These are phyloP conservation scores for Trametes meyenii DNA, from an alignment of 768 basidiomycete species.

Conservation along the genomic window DNA sequence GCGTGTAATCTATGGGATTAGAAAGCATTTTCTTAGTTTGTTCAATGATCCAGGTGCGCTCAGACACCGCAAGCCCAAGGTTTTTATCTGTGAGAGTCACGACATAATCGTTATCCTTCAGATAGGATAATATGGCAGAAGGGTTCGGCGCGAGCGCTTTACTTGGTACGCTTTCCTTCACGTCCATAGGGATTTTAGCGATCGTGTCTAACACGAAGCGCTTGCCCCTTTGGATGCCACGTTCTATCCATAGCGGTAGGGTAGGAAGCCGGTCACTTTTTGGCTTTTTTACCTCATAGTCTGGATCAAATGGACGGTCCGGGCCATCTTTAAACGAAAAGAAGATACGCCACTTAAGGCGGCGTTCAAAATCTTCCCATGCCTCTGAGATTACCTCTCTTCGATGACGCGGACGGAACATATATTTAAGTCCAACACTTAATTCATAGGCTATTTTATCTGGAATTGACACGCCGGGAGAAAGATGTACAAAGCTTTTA, in stretches of 20 bases:
- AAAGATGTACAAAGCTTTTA: background rate
- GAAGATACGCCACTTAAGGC: background rate
- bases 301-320: slow-evolving; percentile 4
- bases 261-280: background rate
- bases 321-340: slow-evolving; percentile 2
- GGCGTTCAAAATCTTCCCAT: background rate
- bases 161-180: too few species aligned
- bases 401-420: background rate
- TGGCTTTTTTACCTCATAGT: background rate
- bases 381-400: background rate
- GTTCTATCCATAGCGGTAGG: background rate
- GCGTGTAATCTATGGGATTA: background rate
- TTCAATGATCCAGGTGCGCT: slow-evolving; percentile 6
- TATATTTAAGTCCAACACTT: slow-evolving; percentile 5
- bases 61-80: too few species aligned
- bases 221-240: background rate
- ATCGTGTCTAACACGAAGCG: background rate
- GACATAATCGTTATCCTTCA: background rate
- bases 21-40: background rate
- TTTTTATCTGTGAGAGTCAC: slow-evolving; percentile 1
- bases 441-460: background rate
- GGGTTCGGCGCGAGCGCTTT: too few species aligned
- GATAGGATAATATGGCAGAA: background rate
- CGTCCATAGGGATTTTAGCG: too few species aligned
- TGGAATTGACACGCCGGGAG: background rate